Base-by-base conservation (phyloP, 441 rosid genomes). In the Populus hybrid region DNA sequence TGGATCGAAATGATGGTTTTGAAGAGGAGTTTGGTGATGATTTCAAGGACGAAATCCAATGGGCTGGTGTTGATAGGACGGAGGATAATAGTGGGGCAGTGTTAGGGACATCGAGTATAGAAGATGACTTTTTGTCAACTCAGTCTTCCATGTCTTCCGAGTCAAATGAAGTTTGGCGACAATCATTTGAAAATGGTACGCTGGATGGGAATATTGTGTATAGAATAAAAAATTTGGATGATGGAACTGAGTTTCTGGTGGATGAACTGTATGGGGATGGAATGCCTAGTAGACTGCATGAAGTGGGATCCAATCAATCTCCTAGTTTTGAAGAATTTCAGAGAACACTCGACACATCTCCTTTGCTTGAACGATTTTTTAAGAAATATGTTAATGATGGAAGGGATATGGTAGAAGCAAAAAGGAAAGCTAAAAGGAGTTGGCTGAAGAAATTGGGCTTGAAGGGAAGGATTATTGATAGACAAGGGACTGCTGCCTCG, bases 391-490 rank as follows among this genome's bases (percentile, higher is more conserved):
- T 59, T n/a, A 78, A 76, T 35, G 82, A 74, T 42, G 78, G 74
- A 36, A 83, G 67, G 78, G 79, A 46, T 76, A 70, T 26, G 40
- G 66, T 72, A 8, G 83, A 76, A 67, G 74, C 54, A 8, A 81
- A 77, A 59, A 83, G 66, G 80, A 86, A 79, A 81, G 73, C 26
- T 61, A 86, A 85, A 83, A 54, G 38, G 40, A 74, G 86, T 59
- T 87, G 93, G 92, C 77, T 89, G 50, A 84, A 73, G 77, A 91
- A 84, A 88, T 80, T 93, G 26, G 85, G 89, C 76, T 84, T 78
- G 16, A 57, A 78, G 26, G 81, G 87, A 8, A 75, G 79, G 46
- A 23, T 83, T 65, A 80, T 77, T 75, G 87, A 88, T 40, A 83
- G 80, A 61, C 83, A 73, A 6, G 81, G 77, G n/a, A 83, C 73